A percentile compares a stretch with the other conserved stretches of the same genome.
Conservation (phyloP, 768 basidiomycete genomes). For the Tremella fuciformis region DNA sequence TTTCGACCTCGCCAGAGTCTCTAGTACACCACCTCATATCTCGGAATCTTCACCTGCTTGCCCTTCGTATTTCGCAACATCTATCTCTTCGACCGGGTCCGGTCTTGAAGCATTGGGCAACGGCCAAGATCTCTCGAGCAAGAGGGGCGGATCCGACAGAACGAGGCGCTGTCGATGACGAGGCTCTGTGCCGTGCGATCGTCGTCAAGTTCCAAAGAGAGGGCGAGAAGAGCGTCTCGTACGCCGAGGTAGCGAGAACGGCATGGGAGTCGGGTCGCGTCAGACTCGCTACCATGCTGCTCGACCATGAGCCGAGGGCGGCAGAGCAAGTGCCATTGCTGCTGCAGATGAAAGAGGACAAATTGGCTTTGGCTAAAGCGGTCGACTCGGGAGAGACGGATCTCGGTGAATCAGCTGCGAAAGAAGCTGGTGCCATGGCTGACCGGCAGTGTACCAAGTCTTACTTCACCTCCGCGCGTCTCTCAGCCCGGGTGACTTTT, state of each 20-base stretch:
- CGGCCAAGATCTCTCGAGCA: slow-evolving; percentile 78
- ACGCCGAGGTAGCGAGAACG: slow-evolving; percentile 87
- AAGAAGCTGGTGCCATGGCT: neutral
- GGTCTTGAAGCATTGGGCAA: slow-evolving; percentile 94
- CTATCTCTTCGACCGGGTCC: slow-evolving; percentile 77
- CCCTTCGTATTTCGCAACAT: slow-evolving; percentile 81
- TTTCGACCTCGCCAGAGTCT: slow-evolving; percentile 71
- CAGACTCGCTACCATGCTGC: slow-evolving; percentile 77
- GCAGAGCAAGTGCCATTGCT: slow-evolving; percentile 93
- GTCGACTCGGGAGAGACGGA: slow-evolving; percentile 94
- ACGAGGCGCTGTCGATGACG: slow-evolving; percentile 61
- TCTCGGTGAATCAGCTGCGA: slow-evolving; percentile 61
- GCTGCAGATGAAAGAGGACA: slow-evolving; percentile 90
- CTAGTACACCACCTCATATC: slow-evolving; percentile 79
- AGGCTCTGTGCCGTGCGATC: slow-evolving; percentile 73
- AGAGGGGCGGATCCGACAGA: slow-evolving; percentile 60
- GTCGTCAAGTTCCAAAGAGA: slow-evolving; percentile 85
- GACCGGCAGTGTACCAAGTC: slow-evolving; percentile 77
- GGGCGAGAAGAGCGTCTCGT: slow-evolving; percentile 70
- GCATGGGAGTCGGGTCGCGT: slow-evolving; percentile 86
- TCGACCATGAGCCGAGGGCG: slow-evolving; percentile 84
- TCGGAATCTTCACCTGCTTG: slow-evolving; percentile 84
- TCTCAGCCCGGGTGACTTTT: slow-evolving; percentile 83
- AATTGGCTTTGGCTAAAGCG: slow-evolving; percentile 78
- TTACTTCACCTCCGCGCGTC: slow-evolving; percentile 80